Base-by-base conservation (phyloP, 2,329 filamentous ascomycete species). In the Tolypocladium sp. region DNA sequence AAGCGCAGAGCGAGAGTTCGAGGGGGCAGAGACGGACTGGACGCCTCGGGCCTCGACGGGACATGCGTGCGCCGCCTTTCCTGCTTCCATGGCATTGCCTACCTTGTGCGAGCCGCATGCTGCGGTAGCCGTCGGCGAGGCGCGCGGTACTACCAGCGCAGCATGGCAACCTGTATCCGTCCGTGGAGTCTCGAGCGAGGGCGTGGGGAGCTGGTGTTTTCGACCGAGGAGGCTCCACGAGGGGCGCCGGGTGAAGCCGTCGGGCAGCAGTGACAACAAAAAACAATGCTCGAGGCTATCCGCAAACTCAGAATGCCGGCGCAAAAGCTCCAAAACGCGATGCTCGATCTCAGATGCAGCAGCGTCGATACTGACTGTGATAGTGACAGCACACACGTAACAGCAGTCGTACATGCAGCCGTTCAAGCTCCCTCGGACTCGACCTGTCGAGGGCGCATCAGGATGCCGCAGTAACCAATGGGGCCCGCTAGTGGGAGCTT, bases 381-480 rank as follows among this genome's bases (percentile, higher is more conserved):
- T 13, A 13, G 46, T 52, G 46, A 52, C 27, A 20, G 27, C 46
- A n/a, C 46, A 33, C 27, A 10, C 22, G 17, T 17, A 17, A 5
- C 15, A 27, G 44, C 10, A 27, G 4, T 4, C 10, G 38, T 30
- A 49, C 25, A 51, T 30, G 46, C 46, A 51, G 46, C 25, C 46
- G 46, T 20, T 13, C 25, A 27, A 46, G 25, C 46, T 51, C 46
- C 40, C 38, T 41, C 25, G 30, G 58, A 46, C 55, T 54, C 44
- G 59, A 42, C 54, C 46, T 40, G 44, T 33, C 58, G 49, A 41
- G 46, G 44, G 51, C 49, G 59, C 41, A 37, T 58, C 55, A 59
- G 64, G 65, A 60, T 67, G 64, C 64, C 62, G 58, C 59, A 63
- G 65, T 65, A 67, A 66, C 65, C 64, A 63, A 59, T 57, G 60